Conservation (phyloP, 352 stramenopile genomes). For the Globisporangium camurandrum region DNA sequence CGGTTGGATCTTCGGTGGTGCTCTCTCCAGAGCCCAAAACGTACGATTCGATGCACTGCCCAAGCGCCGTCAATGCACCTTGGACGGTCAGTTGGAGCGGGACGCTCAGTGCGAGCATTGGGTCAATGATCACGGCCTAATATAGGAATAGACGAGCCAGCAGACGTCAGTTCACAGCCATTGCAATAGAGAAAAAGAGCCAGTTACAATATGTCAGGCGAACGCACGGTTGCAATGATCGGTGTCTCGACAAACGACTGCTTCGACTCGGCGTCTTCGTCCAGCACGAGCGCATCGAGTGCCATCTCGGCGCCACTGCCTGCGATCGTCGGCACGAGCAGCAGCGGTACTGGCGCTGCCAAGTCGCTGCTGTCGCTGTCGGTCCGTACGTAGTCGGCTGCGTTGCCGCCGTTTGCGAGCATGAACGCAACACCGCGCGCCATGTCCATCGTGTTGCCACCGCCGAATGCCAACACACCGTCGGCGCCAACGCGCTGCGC, state of each 20-base stretch:
- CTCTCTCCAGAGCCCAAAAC: no score
- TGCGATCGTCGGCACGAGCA: slow-evolving; percentile 58
- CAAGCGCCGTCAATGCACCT: slow-evolving; percentile 51
- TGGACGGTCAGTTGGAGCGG: slow-evolving; percentile 44
- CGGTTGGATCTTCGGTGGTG: slow-evolving; percentile 30
- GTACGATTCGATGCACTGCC: slow-evolving; percentile 72
- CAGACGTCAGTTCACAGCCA: neutral
- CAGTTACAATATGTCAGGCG: neutral
- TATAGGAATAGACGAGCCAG: neutral
- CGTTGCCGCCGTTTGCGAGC: slow-evolving; percentile 33
- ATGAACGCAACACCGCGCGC: slow-evolving; percentile 47
- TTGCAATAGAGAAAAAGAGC: neutral
- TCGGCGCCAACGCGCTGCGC: slow-evolving; percentile 56
- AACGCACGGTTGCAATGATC: slow-evolving; percentile 36
- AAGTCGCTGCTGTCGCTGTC: slow-evolving; percentile 7
- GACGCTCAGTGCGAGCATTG: slow-evolving; percentile 54
- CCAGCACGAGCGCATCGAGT: slow-evolving; percentile 41
- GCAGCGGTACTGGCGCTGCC: slow-evolving; percentile 22
- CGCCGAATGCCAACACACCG: slow-evolving; percentile 61
- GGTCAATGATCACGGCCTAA: slow-evolving; percentile 60
- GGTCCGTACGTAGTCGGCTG: slow-evolving; percentile 20
- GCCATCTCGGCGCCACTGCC: slow-evolving; percentile 49
- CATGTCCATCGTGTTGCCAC: slow-evolving; percentile 56
- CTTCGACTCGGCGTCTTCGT: slow-evolving; percentile 61
- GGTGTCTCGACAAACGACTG: slow-evolving; percentile 27